Conservation (phyloP, 2,329 filamentous ascomycete species). For the Fusarium lyarnte region DNA sequence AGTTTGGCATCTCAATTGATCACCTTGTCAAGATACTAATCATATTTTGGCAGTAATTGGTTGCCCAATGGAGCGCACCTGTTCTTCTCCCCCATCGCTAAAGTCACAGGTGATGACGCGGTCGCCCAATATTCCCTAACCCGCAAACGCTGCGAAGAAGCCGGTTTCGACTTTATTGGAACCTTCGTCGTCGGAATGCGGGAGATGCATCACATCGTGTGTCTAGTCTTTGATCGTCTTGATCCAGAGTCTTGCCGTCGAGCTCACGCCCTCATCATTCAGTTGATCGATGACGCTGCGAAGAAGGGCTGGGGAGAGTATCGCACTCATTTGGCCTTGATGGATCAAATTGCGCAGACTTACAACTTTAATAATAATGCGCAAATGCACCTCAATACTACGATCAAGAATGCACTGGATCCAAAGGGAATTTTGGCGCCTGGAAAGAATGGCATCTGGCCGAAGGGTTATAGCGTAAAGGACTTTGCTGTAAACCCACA, state of each 20-base stretch:
- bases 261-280: constrained; percentile 12
- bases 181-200: constrained; percentile 30
- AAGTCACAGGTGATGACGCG: constrained; percentile 28
- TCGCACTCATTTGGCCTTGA: constrained; percentile 26
- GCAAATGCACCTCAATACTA: constrained; percentile 19
- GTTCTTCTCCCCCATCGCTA: constrained; percentile 38
- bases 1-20: background rate
- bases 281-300: constrained; percentile 24
- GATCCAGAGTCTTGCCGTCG: constrained; percentile 21
- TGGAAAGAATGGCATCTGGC: constrained; percentile 32
- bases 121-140: constrained; percentile 26
- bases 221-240: constrained; percentile 22
- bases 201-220: constrained; percentile 34
- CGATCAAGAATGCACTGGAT: constrained; percentile 24
- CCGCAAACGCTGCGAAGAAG: constrained; percentile 24
- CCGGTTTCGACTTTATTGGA: constrained; percentile 34
- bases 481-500: background rate
- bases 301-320: constrained; percentile 33
- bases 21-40: background rate
- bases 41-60: background rate
- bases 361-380: constrained; percentile 32
- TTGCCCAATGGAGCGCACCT: constrained; percentile 35
- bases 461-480: background rate
- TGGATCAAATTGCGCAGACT: constrained; percentile 32
- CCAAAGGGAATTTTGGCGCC: constrained; percentile 33